Evolutionary conservation across 2,329 filamentous ascomycete genomes (phyloP).

Genomic region (Colletotrichum eleusines): DNA sequence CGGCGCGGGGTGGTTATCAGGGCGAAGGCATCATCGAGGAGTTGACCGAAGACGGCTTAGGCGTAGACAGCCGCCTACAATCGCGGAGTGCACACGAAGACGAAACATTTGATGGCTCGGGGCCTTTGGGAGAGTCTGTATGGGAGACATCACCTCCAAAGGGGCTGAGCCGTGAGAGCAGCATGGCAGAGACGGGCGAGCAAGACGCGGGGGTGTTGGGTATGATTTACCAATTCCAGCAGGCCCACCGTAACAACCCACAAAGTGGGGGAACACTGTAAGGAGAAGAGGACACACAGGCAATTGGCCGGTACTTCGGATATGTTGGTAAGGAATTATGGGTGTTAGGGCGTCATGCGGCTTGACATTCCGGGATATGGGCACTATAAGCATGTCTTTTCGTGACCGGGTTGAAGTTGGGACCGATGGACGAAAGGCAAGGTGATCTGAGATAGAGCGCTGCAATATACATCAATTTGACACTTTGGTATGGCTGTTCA

Average conservation of each 20-base stretch:
- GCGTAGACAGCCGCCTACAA: conserved; percentile 52
- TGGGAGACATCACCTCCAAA: conserved; percentile 70
- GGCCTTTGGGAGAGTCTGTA: conserved; percentile 67
- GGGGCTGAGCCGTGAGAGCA: conserved; percentile 65
- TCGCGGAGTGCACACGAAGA: conserved; percentile 72
- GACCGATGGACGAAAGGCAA: not conserved
- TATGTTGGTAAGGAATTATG: not conserved
- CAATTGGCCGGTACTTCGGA: not conserved
- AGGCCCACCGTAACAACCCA: conserved; percentile 65
- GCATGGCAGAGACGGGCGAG: conserved; percentile 58
- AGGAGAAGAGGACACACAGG: not conserved
- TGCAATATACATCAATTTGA: not conserved
- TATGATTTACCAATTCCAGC: conserved; percentile 70
- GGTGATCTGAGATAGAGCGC: not conserved
- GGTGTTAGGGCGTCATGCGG: not conserved
- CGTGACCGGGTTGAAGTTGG: not conserved
- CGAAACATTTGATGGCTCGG: conserved; percentile 64
- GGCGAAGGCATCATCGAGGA: conserved; percentile 69
- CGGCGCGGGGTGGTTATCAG: conserved; percentile 59
- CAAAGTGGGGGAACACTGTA: conserved; percentile 49
- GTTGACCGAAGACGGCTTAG: conserved; percentile 60
- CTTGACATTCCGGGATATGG: not conserved
- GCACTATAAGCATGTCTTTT: not conserved
- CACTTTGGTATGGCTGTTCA: not conserved
- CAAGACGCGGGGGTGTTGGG: conserved; percentile 67